Evolutionary conservation across 371 early-diverging fungal genomes (phyloP).

Genomic region (Mortierella sp.): DNA sequence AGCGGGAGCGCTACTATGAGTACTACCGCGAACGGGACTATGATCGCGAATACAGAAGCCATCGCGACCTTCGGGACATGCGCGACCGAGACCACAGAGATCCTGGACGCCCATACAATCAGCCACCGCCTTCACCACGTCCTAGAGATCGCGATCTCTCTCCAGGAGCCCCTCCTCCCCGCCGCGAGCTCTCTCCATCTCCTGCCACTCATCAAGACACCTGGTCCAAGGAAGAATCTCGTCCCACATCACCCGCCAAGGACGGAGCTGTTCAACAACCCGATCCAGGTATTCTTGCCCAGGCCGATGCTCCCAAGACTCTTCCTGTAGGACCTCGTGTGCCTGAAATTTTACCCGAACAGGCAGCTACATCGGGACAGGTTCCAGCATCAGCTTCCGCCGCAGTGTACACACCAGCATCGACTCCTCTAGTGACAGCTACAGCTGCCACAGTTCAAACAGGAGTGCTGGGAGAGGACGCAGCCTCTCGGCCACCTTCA

Average conservation of each 20-base stretch:
- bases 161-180: conserved; percentile 16
- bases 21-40: conserved; percentile 53
- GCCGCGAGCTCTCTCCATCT: conserved; percentile 36
- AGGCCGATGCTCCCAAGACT: not conserved
- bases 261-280: conserved; percentile 11
- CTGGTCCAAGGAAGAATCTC: conserved; percentile 30
- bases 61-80: conserved; percentile 40
- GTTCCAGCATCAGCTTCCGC: conserved; percentile 1
- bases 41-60: conserved; percentile 45
- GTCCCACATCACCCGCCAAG: conserved; percentile 34
- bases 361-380: not conserved
- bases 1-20: conserved; percentile 50
- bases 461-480: conserved; percentile 14
- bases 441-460: not conserved
- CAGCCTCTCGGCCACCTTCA: conserved; percentile 8
- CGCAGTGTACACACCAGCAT: not conserved
- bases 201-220: conserved; percentile 26
- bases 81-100: conserved; percentile 41
- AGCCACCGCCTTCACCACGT: conserved; percentile 41
- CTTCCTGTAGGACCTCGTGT: not conserved
- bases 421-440: not conserved
- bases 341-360: not conserved
- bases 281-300: conserved; percentile 1
- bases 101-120: conserved; percentile 11
- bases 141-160: conserved; percentile 29